A percentile compares a stretch with the other conserved stretches of the same genome.
phyloP scores from a whole-genome alignment of 1,284 basidiomycete species.

The Sphaerobolus stellatus region DNA sequence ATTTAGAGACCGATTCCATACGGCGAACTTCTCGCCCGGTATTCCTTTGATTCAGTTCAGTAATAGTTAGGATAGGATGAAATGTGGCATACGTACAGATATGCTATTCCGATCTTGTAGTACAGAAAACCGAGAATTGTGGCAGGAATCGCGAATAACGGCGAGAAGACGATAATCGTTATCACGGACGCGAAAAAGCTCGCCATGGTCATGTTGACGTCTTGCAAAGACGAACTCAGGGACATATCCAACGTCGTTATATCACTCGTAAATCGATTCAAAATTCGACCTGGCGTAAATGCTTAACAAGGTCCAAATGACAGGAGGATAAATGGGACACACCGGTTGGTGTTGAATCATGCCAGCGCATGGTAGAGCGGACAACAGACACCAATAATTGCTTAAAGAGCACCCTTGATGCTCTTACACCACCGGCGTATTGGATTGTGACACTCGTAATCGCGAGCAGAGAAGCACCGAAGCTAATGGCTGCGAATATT shows the following conservation, averaged over 20 bases:
- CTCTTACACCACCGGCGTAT: conserved; percentile 61
- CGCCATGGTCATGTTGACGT: conserved; percentile 72
- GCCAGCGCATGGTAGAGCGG: conserved; percentile 59
- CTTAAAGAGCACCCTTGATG: conserved; percentile 59
- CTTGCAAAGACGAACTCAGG: conserved; percentile 67
- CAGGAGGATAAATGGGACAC: background rate
- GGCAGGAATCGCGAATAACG: conserved; percentile 72
- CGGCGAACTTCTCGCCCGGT: conserved; percentile 76
- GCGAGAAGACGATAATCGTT: conserved; percentile 66
- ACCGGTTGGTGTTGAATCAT: conserved; percentile 50
- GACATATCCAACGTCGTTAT: conserved; percentile 76
- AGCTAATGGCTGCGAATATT: conserved; percentile 57
- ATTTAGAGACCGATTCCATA: conserved; percentile 73
- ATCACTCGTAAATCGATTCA: conserved; percentile 73
- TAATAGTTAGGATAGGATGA: too few relatives aligned
- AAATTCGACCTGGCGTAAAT: conserved; percentile 45
- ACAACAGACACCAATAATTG: conserved; percentile 57
- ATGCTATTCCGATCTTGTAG: conserved; percentile 37
- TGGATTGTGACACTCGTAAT: conserved; percentile 49
- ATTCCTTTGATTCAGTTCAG: conserved; percentile 30
- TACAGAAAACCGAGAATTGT: conserved; percentile 30
- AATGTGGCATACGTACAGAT: conserved; percentile 25
- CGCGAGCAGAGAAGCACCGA: conserved; percentile 46
- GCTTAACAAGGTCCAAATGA: background rate
- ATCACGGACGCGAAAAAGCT: conserved; percentile 69